Evolutionary conservation across 2,329 filamentous ascomycete species (phyloP).

Genomic region (Colletotrichum siamense): DNA sequence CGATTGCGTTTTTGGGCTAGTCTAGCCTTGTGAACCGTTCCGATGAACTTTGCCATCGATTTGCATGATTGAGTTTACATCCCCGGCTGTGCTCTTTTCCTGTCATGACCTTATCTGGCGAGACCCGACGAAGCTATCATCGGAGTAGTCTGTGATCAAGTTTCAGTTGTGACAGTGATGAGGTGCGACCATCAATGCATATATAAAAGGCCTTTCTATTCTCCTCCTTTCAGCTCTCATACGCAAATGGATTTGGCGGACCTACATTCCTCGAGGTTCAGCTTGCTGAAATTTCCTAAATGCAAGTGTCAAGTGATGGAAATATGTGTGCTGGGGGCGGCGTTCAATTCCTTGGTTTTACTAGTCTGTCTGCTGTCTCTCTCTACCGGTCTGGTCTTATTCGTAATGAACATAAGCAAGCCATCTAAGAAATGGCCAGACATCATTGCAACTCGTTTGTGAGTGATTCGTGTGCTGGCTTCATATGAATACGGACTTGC

Average conservation of each 20-base stretch:
- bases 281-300: neutral
- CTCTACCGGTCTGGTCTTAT: accelerated
- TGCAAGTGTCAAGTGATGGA: no score
- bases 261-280: no score
- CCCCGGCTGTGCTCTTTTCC: neutral
- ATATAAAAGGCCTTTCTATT: neutral
- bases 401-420: neutral
- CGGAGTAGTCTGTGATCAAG: neutral
- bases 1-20: neutral
- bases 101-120: accelerated
- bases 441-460: neutral
- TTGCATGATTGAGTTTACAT: neutral
- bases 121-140: neutral
- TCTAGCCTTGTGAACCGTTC: neutral
- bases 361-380: neutral
- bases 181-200: neutral
- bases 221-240: neutral
- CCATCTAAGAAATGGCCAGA: accelerated
- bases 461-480: accelerated
- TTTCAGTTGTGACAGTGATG: neutral
- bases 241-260: accelerated
- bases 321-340: accelerated
- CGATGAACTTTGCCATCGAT: neutral
- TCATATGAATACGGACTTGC: no score
- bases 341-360: neutral